These are phyloP conservation scores for Xylaria scruposa DNA, from an alignment of 495 filamentous ascomycete genomes.

Conservation along the genomic window DNA sequence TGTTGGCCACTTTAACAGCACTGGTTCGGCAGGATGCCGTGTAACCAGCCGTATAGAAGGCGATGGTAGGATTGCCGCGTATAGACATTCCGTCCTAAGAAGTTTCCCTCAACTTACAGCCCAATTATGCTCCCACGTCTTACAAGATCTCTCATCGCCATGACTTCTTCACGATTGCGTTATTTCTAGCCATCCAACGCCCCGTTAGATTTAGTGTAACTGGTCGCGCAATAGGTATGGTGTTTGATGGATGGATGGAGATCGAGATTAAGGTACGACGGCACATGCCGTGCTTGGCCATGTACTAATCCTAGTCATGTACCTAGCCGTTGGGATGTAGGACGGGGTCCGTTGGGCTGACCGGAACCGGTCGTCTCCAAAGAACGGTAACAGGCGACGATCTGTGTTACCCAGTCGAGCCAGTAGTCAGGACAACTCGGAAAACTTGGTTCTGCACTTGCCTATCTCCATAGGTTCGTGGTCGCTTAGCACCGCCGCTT, in stretches of 20 bases:
- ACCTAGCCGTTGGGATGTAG: conserved; percentile 16
- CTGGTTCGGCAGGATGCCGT: conserved; percentile 15
- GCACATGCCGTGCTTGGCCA: background rate
- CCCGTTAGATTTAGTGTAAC: background rate
- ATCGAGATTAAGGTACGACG: conserved; percentile 8
- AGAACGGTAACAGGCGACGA: background rate
- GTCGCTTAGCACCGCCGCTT: background rate
- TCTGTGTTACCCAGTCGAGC: conserved; percentile 15
- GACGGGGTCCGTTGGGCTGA: background rate
- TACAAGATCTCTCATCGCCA: background rate
- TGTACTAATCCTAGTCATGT: background rate
- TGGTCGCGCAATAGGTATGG: background rate
- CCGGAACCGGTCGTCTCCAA: conserved; percentile 19
- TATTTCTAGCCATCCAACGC: background rate
- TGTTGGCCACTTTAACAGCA: background rate
- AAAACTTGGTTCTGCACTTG: conserved; percentile 6
- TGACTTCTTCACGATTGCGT: background rate
- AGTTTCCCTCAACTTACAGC: background rate
- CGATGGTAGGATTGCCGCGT: background rate
- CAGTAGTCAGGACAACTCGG: conserved; percentile 20
- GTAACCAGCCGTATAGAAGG: background rate
- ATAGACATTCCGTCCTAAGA: background rate
- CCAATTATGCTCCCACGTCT: background rate
- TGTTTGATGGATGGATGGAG: background rate
- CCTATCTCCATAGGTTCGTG: background rate